Percentiles rank a stretch among this genome's conserved stretches.
Conservation (phyloP, 805 yeast genomes). For the Starmerella apis region DNA sequence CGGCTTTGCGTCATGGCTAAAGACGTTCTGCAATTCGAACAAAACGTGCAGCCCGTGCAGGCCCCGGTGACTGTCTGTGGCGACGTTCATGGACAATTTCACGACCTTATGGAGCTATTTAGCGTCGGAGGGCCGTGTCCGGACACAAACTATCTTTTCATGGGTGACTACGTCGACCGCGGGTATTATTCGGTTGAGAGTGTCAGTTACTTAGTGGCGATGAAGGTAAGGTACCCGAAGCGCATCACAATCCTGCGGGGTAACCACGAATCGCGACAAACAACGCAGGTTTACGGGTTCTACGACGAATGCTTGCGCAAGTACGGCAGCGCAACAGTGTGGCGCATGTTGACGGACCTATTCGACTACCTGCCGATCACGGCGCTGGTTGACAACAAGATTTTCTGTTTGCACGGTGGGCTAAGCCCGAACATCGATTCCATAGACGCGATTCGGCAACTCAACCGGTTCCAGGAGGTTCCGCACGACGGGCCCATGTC, state of each 20-base stretch:
- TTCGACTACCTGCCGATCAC: constrained; percentile 94
- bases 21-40: constrained; percentile 82
- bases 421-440: constrained; percentile 93
- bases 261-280: constrained; percentile 91
- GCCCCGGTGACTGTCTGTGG: constrained; percentile 97
- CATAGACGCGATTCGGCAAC: constrained; percentile 84
- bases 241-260: constrained; percentile 91
- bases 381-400: constrained; percentile 84
- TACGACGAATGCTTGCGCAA: constrained; percentile 93
- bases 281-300: constrained; percentile 93
- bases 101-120: constrained; percentile 88
- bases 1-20: constrained; percentile 81
- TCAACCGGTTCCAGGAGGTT: constrained; percentile 90
- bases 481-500: constrained; percentile 99
- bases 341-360: constrained; percentile 88
- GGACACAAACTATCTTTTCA: constrained; percentile 77
- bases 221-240: constrained; percentile 88
- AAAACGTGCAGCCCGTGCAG: constrained; percentile 87
- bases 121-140: constrained; percentile 96
- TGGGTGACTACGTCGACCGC: constrained; percentile 88
- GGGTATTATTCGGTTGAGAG: constrained; percentile 86
- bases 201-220: constrained; percentile 79
- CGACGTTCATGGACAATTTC: constrained; percentile 95
- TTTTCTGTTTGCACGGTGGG: constrained; percentile 95
- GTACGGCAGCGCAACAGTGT: constrained; percentile 85